phyloP scores from a whole-genome alignment of 345 rosid genomes.

The Camelina sativa region DNA sequence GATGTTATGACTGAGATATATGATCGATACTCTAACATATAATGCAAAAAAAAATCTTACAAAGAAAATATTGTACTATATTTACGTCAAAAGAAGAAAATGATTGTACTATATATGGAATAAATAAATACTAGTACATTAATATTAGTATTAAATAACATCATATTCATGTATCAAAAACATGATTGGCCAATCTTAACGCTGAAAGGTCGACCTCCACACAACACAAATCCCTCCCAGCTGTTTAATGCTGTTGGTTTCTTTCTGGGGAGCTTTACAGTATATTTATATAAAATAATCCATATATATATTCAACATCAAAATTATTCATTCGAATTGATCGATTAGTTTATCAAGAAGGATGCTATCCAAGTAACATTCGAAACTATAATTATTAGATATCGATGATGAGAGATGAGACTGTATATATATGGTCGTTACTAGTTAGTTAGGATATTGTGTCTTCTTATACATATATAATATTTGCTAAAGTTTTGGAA shows the following conservation, averaged over 20 bases:
- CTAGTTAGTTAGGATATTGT: constrained; percentile 36
- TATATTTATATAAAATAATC: not conserved
- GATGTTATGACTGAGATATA: constrained; percentile 20
- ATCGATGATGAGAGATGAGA: constrained; percentile 20
- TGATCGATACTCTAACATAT: not conserved
- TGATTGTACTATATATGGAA: not conserved
- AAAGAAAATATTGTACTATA: not conserved
- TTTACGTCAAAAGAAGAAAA: not conserved
- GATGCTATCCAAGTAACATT: constrained; percentile 32
- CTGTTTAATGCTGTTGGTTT: constrained; percentile 45
- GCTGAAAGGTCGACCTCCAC: constrained; percentile 48
- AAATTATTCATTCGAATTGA: constrained; percentile 12
- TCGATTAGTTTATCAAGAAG: constrained; percentile 12
- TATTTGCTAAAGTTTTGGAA: constrained; percentile 34
- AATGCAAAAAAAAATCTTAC: not conserved
- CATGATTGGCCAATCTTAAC: constrained; percentile 43
- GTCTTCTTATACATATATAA: not conserved
- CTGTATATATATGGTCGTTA: constrained; percentile 32
- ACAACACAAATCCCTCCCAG: constrained; percentile 38
- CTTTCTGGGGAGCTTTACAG: constrained; percentile 42
- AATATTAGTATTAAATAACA: not conserved
- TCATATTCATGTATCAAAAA: constrained; percentile 9
- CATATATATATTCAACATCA: constrained; percentile 20
- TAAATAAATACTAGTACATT: not conserved
- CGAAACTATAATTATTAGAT: constrained; percentile 25